Evolutionary conservation across 495 filamentous ascomycete genomes (phyloP).

Genomic region (Thozetella sp.): DNA sequence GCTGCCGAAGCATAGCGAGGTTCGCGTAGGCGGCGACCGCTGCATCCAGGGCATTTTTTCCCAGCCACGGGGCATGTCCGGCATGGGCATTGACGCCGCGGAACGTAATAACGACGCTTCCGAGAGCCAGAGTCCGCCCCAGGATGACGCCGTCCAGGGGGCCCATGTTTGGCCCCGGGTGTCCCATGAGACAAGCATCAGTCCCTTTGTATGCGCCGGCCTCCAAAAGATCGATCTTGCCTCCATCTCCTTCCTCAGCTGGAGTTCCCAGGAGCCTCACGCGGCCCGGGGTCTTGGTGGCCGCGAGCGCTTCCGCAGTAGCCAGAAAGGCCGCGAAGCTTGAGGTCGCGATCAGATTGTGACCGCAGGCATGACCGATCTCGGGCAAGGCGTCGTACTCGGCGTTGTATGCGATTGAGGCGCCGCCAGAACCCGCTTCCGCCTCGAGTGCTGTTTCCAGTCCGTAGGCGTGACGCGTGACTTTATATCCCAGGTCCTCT

Average conservation of each 20-base stretch:
- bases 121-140: slow-evolving; percentile 42
- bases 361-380: slow-evolving; percentile 64
- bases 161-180: slow-evolving; percentile 40
- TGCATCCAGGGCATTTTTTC: slow-evolving; percentile 61
- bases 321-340: slow-evolving; percentile 58
- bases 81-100: slow-evolving; percentile 50
- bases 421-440: slow-evolving; percentile 40
- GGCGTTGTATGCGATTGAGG: slow-evolving; percentile 49
- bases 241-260: slow-evolving; percentile 62
- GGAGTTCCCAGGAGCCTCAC: slow-evolving; percentile 64
- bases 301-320: slow-evolving; percentile 44
- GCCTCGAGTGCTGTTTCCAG: slow-evolving; percentile 50
- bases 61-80: slow-evolving; percentile 60
- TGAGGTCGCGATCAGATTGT: slow-evolving; percentile 63
- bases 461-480: slow-evolving; percentile 50
- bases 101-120: slow-evolving; percentile 43
- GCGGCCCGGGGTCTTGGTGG: slow-evolving; percentile 49
- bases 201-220: slow-evolving; percentile 59
- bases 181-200: slow-evolving; percentile 61
- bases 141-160: slow-evolving; percentile 43
- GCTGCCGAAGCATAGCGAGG: slow-evolving; percentile 58
- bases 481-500: slow-evolving; percentile 38
- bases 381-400: slow-evolving; percentile 57
- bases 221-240: slow-evolving; percentile 62
- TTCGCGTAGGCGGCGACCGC: slow-evolving; percentile 59